Evolutionary conservation across 768 basidiomycete genomes (phyloP).

Genomic region (Leccinum barrowsii): DNA sequence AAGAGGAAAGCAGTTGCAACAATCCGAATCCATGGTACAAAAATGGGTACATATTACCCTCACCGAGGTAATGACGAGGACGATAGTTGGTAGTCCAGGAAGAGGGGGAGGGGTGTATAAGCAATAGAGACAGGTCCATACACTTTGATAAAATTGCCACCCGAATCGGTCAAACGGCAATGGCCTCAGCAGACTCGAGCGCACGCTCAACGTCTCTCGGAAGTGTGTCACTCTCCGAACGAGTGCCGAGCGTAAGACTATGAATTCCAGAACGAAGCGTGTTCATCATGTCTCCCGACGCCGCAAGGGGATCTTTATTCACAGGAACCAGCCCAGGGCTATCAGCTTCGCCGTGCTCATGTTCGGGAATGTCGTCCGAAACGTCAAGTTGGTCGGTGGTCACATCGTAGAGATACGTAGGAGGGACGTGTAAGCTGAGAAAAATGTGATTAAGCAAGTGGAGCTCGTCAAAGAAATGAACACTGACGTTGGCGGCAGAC

Average conservation of each 20-base stretch:
- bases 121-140: neutral
- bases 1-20: neutral
- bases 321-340: neutral
- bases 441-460: neutral
- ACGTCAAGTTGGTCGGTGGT: constrained; percentile 45
- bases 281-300: constrained; percentile 19
- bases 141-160: neutral
- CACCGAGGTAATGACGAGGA: neutral
- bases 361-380: constrained; percentile 26
- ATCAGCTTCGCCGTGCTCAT: constrained; percentile 14
- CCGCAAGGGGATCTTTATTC: constrained; percentile 12
- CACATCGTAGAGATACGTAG: constrained; percentile 69
- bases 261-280: constrained; percentile 27
- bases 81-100: neutral
- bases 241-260: constrained; percentile 18
- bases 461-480: neutral
- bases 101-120: neutral
- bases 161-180: constrained; percentile 7
- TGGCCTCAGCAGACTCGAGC: constrained; percentile 7
- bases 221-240: constrained; percentile 25
- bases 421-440: constrained; percentile 80
- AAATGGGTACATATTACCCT: neutral
- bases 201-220: constrained; percentile 30
- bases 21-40: neutral
- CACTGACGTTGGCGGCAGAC: constrained; percentile 87